Percentiles rank a stretch among this genome's conserved stretches.
phyloP scores from a whole-genome alignment of 2,329 filamentous ascomycete genomes.

The Macrophomina pseudophaseolina region DNA sequence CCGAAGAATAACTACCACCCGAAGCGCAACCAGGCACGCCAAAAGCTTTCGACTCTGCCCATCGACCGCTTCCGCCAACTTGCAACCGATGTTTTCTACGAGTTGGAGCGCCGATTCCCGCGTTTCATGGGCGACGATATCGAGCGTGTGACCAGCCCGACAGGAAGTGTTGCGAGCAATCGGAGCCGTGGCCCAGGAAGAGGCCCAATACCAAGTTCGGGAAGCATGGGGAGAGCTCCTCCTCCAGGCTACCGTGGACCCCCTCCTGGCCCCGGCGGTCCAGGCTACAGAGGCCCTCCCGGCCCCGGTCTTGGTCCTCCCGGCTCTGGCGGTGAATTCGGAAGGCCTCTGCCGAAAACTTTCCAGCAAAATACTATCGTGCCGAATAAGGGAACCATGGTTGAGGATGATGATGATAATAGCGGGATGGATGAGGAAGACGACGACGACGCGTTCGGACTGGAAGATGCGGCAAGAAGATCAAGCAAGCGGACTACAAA shows the following conservation, averaged over 20 bases:
- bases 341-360: conserved; percentile 81
- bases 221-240: conserved; percentile 52
- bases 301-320: conserved; percentile 29
- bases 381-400: conserved; percentile 96
- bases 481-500: conserved; percentile 50
- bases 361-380: conserved; percentile 96
- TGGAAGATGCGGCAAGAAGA: conserved; percentile 54
- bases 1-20: conserved; percentile 93
- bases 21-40: conserved; percentile 95
- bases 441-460: conserved; percentile 65
- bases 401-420: conserved; percentile 87
- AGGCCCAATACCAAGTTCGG: conserved; percentile 56
- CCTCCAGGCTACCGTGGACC: conserved; percentile 25
- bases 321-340: conserved; percentile 65
- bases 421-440: conserved; percentile 59
- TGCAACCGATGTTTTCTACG: conserved; percentile 94
- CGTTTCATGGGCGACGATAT: conserved; percentile 74
- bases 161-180: conserved; percentile 61
- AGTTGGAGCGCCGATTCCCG: conserved; percentile 88
- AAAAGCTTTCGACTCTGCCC: conserved; percentile 89
- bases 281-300: conserved; percentile 30
- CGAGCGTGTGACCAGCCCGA: conserved; percentile 69
- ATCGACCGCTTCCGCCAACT: conserved; percentile 87
- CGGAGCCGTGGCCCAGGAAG: conserved; percentile 65
- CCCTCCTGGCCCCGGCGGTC: conserved; percentile 30